Percentiles rank a stretch among this genome's conserved stretches.
These are phyloP conservation scores for Puccinia horiana DNA, from an alignment of 1,284 basidiomycete genomes.

Conservation along the genomic window DNA sequence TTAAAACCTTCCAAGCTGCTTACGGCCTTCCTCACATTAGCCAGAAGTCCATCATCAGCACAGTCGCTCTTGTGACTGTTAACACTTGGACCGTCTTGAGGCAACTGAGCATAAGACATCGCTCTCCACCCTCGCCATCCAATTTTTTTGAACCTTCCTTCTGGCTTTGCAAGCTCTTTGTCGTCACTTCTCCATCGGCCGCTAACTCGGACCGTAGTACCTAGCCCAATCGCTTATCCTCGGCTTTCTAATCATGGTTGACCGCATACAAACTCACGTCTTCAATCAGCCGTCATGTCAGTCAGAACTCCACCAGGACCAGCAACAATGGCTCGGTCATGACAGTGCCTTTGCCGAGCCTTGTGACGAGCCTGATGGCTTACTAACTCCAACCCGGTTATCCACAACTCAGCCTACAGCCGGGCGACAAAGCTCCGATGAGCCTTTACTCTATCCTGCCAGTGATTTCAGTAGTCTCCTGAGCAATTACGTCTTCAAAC, in stretches of 20 bases:
- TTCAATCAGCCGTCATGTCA: neutral
- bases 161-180: neutral
- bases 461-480: neutral
- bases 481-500: neutral
- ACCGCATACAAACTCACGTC: neutral
- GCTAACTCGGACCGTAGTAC: neutral
- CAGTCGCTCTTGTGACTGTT: neutral
- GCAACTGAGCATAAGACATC: conserved; percentile 21
- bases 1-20: neutral
- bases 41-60: neutral
- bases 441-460: conserved; percentile 4
- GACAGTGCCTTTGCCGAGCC: neutral
- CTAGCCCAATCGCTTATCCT: neutral
- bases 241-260: neutral
- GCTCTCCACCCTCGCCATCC: too few relatives aligned
- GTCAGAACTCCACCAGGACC: neutral
- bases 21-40: neutral
- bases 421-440: neutral
- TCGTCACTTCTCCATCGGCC: neutral
- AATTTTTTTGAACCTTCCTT: neutral
- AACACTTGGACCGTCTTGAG: neutral
- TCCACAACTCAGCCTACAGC: neutral
- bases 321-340: conserved; percentile 1
- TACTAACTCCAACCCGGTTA: neutral
- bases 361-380: conserved; percentile 3